Evolutionary conservation across 257 asterid species (phyloP).

Genomic region (Rhazya stricta): DNA sequence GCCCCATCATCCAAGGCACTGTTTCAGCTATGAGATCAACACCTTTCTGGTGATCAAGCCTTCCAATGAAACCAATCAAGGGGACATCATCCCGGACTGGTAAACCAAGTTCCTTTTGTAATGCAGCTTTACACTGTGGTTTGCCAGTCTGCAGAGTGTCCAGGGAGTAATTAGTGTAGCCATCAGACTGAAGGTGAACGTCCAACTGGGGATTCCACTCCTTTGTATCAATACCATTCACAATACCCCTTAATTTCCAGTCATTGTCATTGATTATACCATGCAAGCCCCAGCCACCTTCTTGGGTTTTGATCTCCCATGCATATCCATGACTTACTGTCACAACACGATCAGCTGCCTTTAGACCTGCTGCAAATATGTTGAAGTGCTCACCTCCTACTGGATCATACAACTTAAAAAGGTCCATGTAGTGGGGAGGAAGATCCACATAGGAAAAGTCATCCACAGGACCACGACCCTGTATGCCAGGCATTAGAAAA

Average conservation of each 20-base stretch:
- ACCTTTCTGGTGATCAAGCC: constrained; percentile 90
- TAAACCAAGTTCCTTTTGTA: constrained; percentile 82
- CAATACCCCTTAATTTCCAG: constrained; percentile 86
- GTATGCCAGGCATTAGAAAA: constrained; percentile 18
- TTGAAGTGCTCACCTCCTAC: constrained; percentile 92
- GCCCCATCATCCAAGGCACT: constrained; percentile 87
- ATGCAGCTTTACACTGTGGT: constrained; percentile 72
- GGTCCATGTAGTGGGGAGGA: constrained; percentile 66
- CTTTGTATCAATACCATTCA: constrained; percentile 83
- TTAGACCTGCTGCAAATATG: constrained; percentile 91
- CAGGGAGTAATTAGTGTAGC: constrained; percentile 71
- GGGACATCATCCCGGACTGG: constrained; percentile 61
- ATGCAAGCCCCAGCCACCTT: constrained; percentile 97
- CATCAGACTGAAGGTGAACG: constrained; percentile 64
- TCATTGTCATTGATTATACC: constrained; percentile 62
- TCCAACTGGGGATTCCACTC: constrained; percentile 90
- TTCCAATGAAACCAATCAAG: constrained; percentile 80
- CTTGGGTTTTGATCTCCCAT: constrained; percentile 81
- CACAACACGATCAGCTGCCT: constrained; percentile 75
- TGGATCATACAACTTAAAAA: constrained; percentile 73
- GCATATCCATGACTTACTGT: constrained; percentile 89
- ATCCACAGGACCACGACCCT: constrained; percentile 95
- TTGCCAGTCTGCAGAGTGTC: constrained; percentile 69
- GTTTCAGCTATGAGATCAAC: constrained; percentile 87
- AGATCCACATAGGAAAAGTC: constrained; percentile 64